phyloP scores from a whole-genome alignment of 2,329 filamentous ascomycete genomes.

The Talaromyces verruculosus region DNA sequence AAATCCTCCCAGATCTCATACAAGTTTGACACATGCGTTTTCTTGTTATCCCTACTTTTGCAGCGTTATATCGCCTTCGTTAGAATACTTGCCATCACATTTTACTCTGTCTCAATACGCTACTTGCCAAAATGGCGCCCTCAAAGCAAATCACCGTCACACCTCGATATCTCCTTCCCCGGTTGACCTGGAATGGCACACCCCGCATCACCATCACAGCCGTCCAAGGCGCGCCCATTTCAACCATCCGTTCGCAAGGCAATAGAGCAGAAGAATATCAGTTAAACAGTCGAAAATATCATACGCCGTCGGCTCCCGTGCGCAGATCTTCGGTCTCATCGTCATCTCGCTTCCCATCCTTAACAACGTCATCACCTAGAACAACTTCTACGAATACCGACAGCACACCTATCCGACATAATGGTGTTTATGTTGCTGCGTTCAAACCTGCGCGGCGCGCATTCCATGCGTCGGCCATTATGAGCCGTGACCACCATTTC shows the following conservation, averaged over 20 bases:
- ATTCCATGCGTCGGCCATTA: constrained; percentile 65
- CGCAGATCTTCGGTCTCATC: constrained; percentile 22
- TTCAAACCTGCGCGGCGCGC: constrained; percentile 44
- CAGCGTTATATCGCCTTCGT: neutral
- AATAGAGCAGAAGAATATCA: constrained; percentile 27
- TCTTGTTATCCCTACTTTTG: neutral
- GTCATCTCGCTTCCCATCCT: constrained; percentile 8
- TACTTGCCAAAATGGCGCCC: constrained; percentile 38
- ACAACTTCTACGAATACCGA: constrained; percentile 23
- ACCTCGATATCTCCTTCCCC: constrained; percentile 45
- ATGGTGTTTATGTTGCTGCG: constrained; percentile 49
- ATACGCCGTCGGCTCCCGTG: constrained; percentile 20
- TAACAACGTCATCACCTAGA: constrained; percentile 24
- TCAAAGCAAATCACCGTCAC: constrained; percentile 44
- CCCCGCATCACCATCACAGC: constrained; percentile 35
- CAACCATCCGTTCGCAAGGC: constrained; percentile 23
- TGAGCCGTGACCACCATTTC: constrained; percentile 83
- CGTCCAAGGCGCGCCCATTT: constrained; percentile 30
- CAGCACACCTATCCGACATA: constrained; percentile 42
- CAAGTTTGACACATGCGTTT: neutral
- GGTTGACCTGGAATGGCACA: constrained; percentile 44
- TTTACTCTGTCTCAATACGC: neutral
- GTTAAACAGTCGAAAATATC: constrained; percentile 26
- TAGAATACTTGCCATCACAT: neutral
- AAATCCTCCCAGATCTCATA: neutral